Base-by-base conservation (phyloP, 208 protist genomes). In the Lotmaria passim region DNA sequence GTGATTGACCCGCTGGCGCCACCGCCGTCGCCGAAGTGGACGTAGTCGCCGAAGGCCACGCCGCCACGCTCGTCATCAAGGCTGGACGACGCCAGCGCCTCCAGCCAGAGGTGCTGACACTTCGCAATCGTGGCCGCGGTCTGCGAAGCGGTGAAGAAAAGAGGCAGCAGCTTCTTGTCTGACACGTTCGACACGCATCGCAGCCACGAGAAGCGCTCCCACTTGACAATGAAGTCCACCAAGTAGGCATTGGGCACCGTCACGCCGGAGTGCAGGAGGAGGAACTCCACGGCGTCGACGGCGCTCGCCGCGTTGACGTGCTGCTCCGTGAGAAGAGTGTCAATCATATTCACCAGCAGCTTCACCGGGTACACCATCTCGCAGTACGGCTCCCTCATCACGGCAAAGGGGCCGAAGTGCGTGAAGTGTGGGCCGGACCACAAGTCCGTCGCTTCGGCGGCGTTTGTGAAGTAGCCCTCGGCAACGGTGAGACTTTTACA, bases 321-420 rank as follows among this genome's bases (percentile, higher is more conserved):
- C 19, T 51, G 47, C 24, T 78, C 33, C 12, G 26, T 65, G 47
- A 75, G 58, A 14, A 68, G 39, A 7, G 43, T 56, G 48, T 69
- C 65, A 21, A 68, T 41, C 71, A 79, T 83, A 11, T 28, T n/a
- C 17, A 89, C 55, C 21, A 86, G 76, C 50, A 77, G 58, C 26
- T 75, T 80, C 30, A 89, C 69, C 31, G 73, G 77, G 53, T 85
- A 68, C 47, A 79, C 64, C 50, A 89, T 75, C 59, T 85, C 78
- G 39, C 69, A 59, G 41, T 73, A 83, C 23, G 83, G 80, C 39
- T 71, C 64, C 59, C 33, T 31, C 48, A 83, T 50, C 8, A 86
- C 62, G 2, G 60, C 62, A 53, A 79, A 86, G 12, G 68, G 56
- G 23, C 79, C 78, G 33, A 77, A 82, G 19, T 60, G 39, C 46